Evolutionary conservation across 495 filamentous ascomycete species (phyloP), one percentile per base, ranked within the genome.

Genomic region (Elasticomyces elasticus): DNA sequence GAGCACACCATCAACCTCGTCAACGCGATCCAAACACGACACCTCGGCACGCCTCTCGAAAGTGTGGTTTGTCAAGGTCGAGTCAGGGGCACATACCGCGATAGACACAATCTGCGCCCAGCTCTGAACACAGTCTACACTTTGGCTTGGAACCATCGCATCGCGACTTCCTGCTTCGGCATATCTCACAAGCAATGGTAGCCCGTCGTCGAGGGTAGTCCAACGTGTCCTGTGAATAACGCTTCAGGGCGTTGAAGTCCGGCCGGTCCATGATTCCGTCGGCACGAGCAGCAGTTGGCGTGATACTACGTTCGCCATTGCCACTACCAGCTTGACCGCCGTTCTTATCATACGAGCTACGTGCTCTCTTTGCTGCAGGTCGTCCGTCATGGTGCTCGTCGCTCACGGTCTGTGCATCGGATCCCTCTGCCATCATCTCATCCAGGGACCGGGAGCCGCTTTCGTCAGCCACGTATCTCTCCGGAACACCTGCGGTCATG

Each of bases 61-160:
- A n/a, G n/a, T n/a, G n/a, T n/a, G n/a, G n/a, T n/a, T 40, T 17
- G 13, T 40, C 35, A 2, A 13, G 4, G 19, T 17, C 13, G 13
- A 5, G 35, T 40, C 35, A 17, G 13, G 5, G 19, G 13, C 19
- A 40, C 35, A 40, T 40, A 40, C 35, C 35, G 42, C 86, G 77
- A 63, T 91, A 91, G 54, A 87, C 76, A 66, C 86, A 91, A 55
- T 89, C 86, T 15, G 84, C 86, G 55, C 86, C 83, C 37, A 91
- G 73, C 64, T 89, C 86, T 15, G 82, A 81, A 67, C 86, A 91
- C 17, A 91, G 80, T 67, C 85, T 81, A 65, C 86, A 91, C 67
- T 87, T 88, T 13, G 86, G 86, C 53, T 86, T 81, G 7, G 77
- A 83, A n/a, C 86, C 86, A 63, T 89, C 86, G 65, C 86, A 91